These are phyloP conservation scores for Haplosporangium gracile DNA, from an alignment of 192 early-diverging fungal species.

Conservation along the genomic window DNA sequence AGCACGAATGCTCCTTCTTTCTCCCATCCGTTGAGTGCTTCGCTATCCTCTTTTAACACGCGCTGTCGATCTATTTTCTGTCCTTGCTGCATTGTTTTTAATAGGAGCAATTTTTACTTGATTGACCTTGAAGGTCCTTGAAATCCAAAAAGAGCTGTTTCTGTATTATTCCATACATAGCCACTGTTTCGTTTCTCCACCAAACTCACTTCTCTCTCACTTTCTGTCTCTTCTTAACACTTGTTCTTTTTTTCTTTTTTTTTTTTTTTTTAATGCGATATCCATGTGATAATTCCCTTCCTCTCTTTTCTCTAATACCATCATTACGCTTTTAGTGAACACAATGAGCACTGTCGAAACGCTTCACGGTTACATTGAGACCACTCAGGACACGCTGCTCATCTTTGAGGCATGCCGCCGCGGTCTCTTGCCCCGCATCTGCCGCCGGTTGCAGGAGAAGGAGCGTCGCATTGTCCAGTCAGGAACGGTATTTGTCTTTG, in stretches of 20 bases:
- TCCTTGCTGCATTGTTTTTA: not conserved
- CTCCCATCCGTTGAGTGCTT: not conserved
- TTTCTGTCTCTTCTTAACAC: not conserved
- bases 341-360: slow-evolving; percentile 65
- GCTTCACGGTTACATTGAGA: slow-evolving; percentile 77
- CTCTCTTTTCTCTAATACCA: not conserved
- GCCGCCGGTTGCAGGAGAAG: slow-evolving; percentile 76
- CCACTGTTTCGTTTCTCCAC: not conserved
- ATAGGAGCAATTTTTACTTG: not conserved
- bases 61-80: not conserved
- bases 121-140: not conserved
- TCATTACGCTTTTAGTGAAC: not conserved
- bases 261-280: not conserved
- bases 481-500: slow-evolving; percentile 87
- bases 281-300: not conserved
- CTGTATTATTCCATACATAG: not conserved
- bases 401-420: slow-evolving; percentile 85
- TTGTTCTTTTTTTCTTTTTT: not conserved
- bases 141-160: not conserved
- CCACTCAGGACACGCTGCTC: slow-evolving; percentile 80
- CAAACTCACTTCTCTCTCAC: not conserved
- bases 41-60: not conserved
- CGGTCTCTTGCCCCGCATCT: slow-evolving; percentile 75
- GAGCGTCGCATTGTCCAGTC: slow-evolving; percentile 78
- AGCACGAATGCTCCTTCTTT: not conserved